phyloP scores from a whole-genome alignment of 352 stramenopile species.

The Pseudoperonospora humuli region DNA sequence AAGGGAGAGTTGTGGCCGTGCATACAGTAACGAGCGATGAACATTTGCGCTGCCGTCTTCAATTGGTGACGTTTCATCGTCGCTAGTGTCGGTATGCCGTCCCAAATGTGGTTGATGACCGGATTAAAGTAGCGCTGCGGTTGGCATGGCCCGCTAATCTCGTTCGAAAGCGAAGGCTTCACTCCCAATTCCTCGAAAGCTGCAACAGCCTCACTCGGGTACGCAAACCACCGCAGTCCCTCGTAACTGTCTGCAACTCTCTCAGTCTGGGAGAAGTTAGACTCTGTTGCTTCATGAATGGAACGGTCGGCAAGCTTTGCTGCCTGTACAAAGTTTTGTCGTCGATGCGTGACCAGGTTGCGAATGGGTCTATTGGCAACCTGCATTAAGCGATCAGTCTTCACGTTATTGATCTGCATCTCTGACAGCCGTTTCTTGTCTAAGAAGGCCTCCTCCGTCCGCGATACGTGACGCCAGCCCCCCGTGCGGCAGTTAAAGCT shows the following conservation, averaged over 20 bases:
- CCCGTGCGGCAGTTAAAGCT: constrained; percentile 91
- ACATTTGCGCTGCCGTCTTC: constrained; percentile 6
- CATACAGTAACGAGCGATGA: constrained; percentile 11
- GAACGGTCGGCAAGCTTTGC: constrained; percentile 11
- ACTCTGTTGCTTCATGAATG: constrained; percentile 10
- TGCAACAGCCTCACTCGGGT: constrained; percentile 19
- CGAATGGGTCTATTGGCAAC: constrained; percentile 3
- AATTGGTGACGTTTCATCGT: constrained; percentile 16
- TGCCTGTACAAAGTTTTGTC: constrained; percentile 15
- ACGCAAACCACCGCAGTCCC: constrained; percentile 27
- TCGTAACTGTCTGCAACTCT: constrained; percentile 17
- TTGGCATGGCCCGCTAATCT: constrained; percentile 25
- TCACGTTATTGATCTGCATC: constrained; percentile 10
- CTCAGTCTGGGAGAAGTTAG: constrained; percentile 6
- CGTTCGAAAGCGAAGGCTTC: constrained; percentile 14
- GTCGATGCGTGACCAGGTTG: constrained; percentile 9
- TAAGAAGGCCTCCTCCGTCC: constrained; percentile 9
- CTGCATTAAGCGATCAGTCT: not conserved
- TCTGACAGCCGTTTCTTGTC: constrained; percentile 16
- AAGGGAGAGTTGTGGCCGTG: constrained; percentile 3
- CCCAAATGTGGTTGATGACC: constrained; percentile 13
- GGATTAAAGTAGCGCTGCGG: constrained; percentile 24
- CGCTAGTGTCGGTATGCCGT: constrained; percentile 15
- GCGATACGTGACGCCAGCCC: constrained; percentile 71
- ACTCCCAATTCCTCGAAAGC: constrained; percentile 7